Evolutionary conservation across 1,284 basidiomycete genomes (phyloP).

Genomic region (Stereum hirsutum): DNA sequence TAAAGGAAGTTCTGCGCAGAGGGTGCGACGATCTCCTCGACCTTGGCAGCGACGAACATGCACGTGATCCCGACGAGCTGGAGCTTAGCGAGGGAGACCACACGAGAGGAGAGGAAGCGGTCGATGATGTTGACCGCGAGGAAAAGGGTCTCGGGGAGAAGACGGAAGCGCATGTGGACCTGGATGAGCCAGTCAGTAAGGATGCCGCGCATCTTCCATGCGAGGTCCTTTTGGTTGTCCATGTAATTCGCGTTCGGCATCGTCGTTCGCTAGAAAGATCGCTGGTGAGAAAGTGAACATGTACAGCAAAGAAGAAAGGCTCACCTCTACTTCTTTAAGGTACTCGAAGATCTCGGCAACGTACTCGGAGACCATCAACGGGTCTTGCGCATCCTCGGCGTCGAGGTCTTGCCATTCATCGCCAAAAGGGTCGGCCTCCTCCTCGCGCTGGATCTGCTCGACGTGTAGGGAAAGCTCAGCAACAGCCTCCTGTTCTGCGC

Average conservation of each 20-base stretch:
- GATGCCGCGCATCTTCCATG: constrained; percentile 92
- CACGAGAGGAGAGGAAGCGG: constrained; percentile 87
- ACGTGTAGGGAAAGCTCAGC: constrained; percentile 17
- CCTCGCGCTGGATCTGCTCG: constrained; percentile 27
- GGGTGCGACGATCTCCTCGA: constrained; percentile 93
- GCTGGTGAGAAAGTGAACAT: constrained; percentile 41
- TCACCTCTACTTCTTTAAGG: constrained; percentile 69
- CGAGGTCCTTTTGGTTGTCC: constrained; percentile 83
- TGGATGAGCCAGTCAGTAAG: constrained; percentile 97
- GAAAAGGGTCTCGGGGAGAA: constrained; percentile 95
- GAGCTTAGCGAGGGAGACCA: constrained; percentile 87
- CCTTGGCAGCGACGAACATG: constrained; percentile 91
- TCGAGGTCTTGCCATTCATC: constrained; percentile 86
- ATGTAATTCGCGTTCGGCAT: constrained; percentile 90
- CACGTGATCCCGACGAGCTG: constrained; percentile 94
- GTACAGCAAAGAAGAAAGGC: constrained; percentile 1
- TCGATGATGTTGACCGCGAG: constrained; percentile 94
- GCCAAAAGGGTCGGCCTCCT: constrained; percentile 51
- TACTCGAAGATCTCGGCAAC: constrained; percentile 93
- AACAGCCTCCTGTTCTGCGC: constrained; percentile 13
- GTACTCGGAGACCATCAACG: constrained; percentile 96
- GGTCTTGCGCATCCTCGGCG: constrained; percentile 89
- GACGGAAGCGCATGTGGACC: constrained; percentile 88
- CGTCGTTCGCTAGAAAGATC: constrained; percentile 60
- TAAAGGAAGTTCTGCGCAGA: constrained; percentile 83